Conservation (phyloP, 306 rosid genomes). For the Quercus rubra region DNA sequence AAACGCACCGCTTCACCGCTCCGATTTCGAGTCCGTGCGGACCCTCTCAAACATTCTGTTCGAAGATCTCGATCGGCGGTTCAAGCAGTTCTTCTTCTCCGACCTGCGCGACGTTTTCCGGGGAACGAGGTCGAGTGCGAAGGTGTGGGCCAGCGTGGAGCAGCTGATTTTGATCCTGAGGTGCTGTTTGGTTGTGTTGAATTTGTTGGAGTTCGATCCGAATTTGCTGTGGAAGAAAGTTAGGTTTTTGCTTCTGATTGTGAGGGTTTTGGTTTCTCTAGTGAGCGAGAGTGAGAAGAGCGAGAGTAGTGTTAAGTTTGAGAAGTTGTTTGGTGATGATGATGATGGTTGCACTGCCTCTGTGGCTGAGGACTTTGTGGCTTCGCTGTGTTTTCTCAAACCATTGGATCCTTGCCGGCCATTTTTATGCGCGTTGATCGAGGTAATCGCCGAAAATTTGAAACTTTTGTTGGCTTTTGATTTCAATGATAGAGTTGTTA, state of each 20-base stretch:
- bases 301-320: slow-evolving; percentile 19
- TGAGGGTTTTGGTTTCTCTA: slow-evolving; percentile 34
- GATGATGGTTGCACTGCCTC: not conserved
- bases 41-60: slow-evolving; percentile 45
- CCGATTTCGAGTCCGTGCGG: slow-evolving; percentile 11
- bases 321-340: slow-evolving; percentile 33
- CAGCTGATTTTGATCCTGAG: slow-evolving; percentile 53
- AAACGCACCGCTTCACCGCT: slow-evolving; percentile 4
- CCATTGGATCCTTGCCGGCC: slow-evolving; percentile 49
- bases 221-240: slow-evolving; percentile 30
- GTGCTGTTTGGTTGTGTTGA: slow-evolving; percentile 50
- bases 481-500: too few species aligned
- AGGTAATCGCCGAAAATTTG: slow-evolving; percentile 35
- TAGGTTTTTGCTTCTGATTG: slow-evolving; percentile 30
- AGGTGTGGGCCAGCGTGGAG: slow-evolving; percentile 31
- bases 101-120: slow-evolving; percentile 16
- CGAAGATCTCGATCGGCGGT: slow-evolving; percentile 33
- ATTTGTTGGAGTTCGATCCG: slow-evolving; percentile 33
- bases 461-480: too few species aligned
- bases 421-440: slow-evolving; percentile 52
- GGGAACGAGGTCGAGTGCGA: slow-evolving; percentile 14
- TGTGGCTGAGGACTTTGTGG: slow-evolving; percentile 31
- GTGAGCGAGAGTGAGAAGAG: not conserved
- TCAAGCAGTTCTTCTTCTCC: slow-evolving; percentile 35
- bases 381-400: slow-evolving; percentile 37